Evolutionary conservation across 495 filamentous ascomycete genomes (phyloP), one percentile per base, ranked within the genome.

Genomic region (Saxophila tyrrhenica): DNA sequence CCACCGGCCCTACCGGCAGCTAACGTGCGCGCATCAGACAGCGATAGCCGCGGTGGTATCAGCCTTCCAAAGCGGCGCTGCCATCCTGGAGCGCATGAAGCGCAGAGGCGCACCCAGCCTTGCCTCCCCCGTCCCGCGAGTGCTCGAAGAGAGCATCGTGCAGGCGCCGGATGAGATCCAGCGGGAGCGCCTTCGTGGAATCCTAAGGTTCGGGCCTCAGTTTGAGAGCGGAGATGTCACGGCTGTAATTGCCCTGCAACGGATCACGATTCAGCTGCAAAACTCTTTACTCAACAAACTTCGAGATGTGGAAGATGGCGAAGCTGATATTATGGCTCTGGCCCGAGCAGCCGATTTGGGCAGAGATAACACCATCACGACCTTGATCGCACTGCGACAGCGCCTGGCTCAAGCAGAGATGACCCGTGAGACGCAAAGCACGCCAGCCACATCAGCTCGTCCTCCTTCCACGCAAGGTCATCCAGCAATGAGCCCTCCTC

Each of bases 61-160:
- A 22, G 60, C 56, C 2, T 59, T 51, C 32, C 32, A 41, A 9
- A 56, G 59, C 21, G 60, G 56, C 48, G 45, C 19, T 16, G 49
- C 48, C 16, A 62, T 59, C 32, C 45, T 62, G n/a, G 16, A 56
- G 17, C 41, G 50, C 44, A 55, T 62, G 35, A 62, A 62, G 25
- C 23, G 43, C 20, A 48, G 38, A n/a, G 46, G 60, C 9, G 56
- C 51, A 10, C 29, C 29, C 29, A 35, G 29, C 13, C 29, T 35
- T 13, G 29, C 29, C 29, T 35, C 29, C 13, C 29, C 29, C 7
- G 13, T 35, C 29, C 41, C 41, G n/a, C 16, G 20, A 48, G 45
- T 15, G 9, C 23, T 48, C 20, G 45, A 48, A 20, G 45, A 48
- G 13, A 25, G 21, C 21, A 48, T 25, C 2, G 10, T 11, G 9